Base-by-base conservation (phyloP, 108 stramenopile genomes). In the Skeletonema costatum region DNA sequence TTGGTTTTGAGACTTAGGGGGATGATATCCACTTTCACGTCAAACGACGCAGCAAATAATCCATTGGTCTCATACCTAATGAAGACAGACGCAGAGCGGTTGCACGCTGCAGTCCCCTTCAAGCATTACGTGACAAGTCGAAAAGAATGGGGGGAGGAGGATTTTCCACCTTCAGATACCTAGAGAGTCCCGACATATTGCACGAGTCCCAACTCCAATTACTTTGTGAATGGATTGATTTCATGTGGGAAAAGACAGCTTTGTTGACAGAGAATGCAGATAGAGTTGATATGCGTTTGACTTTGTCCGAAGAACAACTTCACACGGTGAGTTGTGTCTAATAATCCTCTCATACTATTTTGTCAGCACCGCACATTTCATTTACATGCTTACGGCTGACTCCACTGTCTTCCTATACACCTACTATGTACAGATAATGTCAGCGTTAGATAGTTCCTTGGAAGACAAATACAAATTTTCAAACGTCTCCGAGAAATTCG, bases 241-340 rank as follows among this genome's bases (percentile, higher is more conserved):
- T 74, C 31, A 32, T 74, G 41, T 74, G 73, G 73, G 21, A 42
- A 5, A 44, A 66, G 32, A 74, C 73, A 13, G 42, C 35, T 14
- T 30, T 25, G 8, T 1, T 9, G 38, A 39, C 12, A 8, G 79
- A 94, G 31, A 95, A 96, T 78, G 19, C 51, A 53, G 97, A 25
- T 42, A 29, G 64, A 35, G 65, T 66, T 19, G 73, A 74, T 14
- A 32, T 74, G 64, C 73, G 73, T 3, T 13, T 74, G 29, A 42
- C 73, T n/a, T 21, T 74, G 64, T 44, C 65, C 12, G 2, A 32
- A 32, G 64, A 74, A 1, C 46, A 74, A 13, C 41, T 74, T 35
- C 4, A 13, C 4, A 10, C 46, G 73, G 73, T 74, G 30, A 66
- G 73, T 53, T 14, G n/a, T 4, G n/a, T 4, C 21, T n/a, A 13